phyloP scores from a whole-genome alignment of 768 basidiomycete species.

The Clathrus columnatus region DNA sequence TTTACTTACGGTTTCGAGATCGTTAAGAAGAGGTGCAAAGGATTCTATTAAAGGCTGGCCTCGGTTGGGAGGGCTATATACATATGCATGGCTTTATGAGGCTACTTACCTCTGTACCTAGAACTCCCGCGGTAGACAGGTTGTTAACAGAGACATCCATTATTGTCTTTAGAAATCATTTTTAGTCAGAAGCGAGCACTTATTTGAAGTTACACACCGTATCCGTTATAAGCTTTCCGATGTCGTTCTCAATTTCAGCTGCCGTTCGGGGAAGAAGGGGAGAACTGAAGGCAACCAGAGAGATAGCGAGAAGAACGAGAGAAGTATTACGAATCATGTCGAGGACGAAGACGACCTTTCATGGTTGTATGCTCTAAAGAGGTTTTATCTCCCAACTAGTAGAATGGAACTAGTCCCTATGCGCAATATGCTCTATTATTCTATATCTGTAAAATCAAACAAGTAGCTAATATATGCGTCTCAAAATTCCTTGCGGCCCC shows the following conservation, averaged over 20 bases:
- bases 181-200: not conserved
- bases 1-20: not conserved
- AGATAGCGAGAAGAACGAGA: not conserved
- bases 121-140: not conserved
- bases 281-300: not conserved
- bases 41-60: not conserved
- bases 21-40: not conserved
- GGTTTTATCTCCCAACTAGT: no score
- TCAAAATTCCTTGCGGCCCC: no score
- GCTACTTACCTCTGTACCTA: not conserved
- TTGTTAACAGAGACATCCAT: not conserved
- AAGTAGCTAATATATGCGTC: no score
- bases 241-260: conserved; percentile 3
- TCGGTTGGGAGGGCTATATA: not conserved
- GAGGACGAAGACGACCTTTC: no score
- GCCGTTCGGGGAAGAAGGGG: not conserved
- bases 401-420: no score
- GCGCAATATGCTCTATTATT: no score
- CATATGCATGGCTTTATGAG: no score
- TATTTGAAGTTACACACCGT: not conserved
- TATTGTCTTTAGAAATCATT: not conserved
- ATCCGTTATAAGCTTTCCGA: not conserved
- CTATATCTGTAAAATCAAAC: no score
- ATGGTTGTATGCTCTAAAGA: no score
- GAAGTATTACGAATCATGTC: conserved; percentile 1